Evolutionary conservation across 2,329 filamentous ascomycete genomes (phyloP), one percentile per base, ranked within the genome.

Genomic region (Aspergillus flavus): DNA sequence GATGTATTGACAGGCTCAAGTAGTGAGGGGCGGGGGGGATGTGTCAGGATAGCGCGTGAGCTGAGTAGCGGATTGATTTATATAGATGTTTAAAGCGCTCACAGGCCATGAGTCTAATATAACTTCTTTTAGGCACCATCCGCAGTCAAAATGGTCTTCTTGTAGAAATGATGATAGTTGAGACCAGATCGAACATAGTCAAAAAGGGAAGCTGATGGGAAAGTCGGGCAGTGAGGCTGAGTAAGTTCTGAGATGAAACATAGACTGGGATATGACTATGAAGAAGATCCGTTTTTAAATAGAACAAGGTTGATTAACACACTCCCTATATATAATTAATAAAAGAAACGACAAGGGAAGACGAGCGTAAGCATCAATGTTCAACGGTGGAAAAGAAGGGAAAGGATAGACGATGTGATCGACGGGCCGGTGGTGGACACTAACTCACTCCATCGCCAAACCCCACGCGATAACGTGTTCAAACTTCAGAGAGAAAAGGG

Each of bases 381-480:
- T 48, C 45, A 58, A 30, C n/a, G 34, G 39, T 19, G 7, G 36
- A 45, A 10, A 14, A 26, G 39, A 36, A 32, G 39, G 46, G 28
- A 34, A 61, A 32, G 39, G 53, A 61, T 41, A 41, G 39, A 60
- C 26, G 58, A 45, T 19, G 53, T 21, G 59, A 61, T 56, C 52
- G 59, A 61, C 53, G 28, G 28, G 19, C 45, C 3, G 46, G 28
- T 30, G 53, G 26, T 55, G 34, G 26, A 43, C 34, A 41, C 39
- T 41, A 41, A 43, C 36, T 28, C 28, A 43, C 16, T 30, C 30
- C 39, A 53, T 60, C 36, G 39, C 26, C 26, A 52, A 61, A 61
- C 58, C 58, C 58, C 58, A 61, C 58, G 58, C 50, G 58, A 61
- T 61, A 61, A 61, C 58, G 58, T 61, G 58, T 61, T 53, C 26